These are phyloP conservation scores for Pyrenochaeta sp. DNA, from an alignment of 2,329 filamentous ascomycete species.

Conservation along the genomic window DNA sequence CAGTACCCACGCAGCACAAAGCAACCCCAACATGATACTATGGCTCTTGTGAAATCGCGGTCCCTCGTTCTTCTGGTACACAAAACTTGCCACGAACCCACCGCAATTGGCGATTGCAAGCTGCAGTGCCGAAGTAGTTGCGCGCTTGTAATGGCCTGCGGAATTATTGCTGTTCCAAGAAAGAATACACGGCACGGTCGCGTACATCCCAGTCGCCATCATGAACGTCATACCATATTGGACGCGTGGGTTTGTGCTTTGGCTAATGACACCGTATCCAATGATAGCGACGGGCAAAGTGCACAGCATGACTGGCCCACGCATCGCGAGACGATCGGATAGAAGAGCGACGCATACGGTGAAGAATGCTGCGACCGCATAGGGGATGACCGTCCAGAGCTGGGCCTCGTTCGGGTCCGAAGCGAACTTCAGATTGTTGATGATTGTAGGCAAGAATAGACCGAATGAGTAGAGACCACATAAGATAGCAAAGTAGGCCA, in stretches of 20 bases:
- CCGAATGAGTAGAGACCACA: constrained; percentile 70
- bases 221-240: constrained; percentile 74
- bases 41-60: constrained; percentile 69
- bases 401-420: constrained; percentile 66
- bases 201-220: constrained; percentile 72
- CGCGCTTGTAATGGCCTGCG: constrained; percentile 74
- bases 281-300: constrained; percentile 70
- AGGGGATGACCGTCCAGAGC: constrained; percentile 71
- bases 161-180: constrained; percentile 75
- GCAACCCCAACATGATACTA: constrained; percentile 66
- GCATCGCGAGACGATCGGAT: constrained; percentile 67
- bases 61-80: constrained; percentile 65
- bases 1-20: constrained; percentile 71
- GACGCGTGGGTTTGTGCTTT: constrained; percentile 59
- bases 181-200: constrained; percentile 68
- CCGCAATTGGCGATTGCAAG: constrained; percentile 72
- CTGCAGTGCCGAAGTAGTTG: constrained; percentile 71
- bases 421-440: constrained; percentile 64
- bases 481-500: constrained; percentile 67
- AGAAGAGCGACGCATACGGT: constrained; percentile 63
- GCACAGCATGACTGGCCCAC: constrained; percentile 69
- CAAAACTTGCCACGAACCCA: constrained; percentile 72
- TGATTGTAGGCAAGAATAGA: constrained; percentile 72
- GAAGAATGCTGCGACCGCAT: constrained; percentile 66
- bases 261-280: constrained; percentile 71